Conservation (phyloP, 2,329 filamentous ascomycete species). For the Didymella pomorum region DNA sequence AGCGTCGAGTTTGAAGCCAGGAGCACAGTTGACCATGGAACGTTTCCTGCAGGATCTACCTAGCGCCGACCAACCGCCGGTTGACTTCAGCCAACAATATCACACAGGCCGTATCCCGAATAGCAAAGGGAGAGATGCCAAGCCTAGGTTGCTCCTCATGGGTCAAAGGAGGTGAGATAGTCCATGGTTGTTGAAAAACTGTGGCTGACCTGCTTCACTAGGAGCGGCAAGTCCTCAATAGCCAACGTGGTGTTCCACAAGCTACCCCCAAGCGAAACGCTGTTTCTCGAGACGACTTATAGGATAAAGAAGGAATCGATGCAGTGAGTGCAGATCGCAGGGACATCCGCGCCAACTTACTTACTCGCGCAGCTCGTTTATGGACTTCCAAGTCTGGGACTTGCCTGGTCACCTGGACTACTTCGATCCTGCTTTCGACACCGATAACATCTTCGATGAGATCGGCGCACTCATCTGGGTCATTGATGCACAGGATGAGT, state of each 20-base stretch:
- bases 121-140: constrained; percentile 65
- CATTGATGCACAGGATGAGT: constrained; percentile 98
- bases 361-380: constrained; percentile 76
- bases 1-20: constrained; percentile 47
- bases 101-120: constrained; percentile 56
- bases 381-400: constrained; percentile 99
- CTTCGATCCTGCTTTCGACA: constrained; percentile 86
- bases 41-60: constrained; percentile 55
- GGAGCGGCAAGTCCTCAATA: constrained; percentile 98
- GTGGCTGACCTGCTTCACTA: constrained; percentile 52
- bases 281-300: constrained; percentile 95
- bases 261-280: constrained; percentile 90
- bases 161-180: constrained; percentile 82
- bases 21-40: constrained; percentile 54
- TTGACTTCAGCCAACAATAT: constrained; percentile 49
- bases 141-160: constrained; percentile 91
- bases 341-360: constrained; percentile 6
- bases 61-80: constrained; percentile 51
- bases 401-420: constrained; percentile 96
- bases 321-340: constrained; percentile 68
- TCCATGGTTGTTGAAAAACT: neutral
- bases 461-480: constrained; percentile 97
- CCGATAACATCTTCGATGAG: constrained; percentile 91
- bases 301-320: constrained; percentile 94
- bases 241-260: constrained; percentile 99